Base-by-base conservation (phyloP, 495 filamentous ascomycete genomes). In the Annulohypoxylon stygium region DNA sequence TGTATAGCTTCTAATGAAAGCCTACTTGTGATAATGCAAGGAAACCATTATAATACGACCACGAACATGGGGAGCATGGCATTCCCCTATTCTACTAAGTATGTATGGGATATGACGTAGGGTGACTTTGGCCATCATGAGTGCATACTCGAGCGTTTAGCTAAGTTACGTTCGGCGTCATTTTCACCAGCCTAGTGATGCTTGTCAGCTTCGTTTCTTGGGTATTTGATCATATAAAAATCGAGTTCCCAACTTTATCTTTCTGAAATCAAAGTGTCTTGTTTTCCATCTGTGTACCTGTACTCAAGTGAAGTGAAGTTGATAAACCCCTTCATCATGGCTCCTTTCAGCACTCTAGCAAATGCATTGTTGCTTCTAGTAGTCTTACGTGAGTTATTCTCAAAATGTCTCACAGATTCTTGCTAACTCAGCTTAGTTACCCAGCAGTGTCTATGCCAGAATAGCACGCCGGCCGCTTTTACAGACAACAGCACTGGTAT, bases 401-500 rank as follows among this genome's bases (percentile, higher is more conserved):
- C 25, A 23, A 11, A 1, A 12, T 47, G 7, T 23, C 34, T 25
- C 36, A 39, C 5, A 30, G 20, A 4, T 10, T 60, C 63, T 67
- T 65, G 41, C 71, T 78, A 63, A 78, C 37, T 18, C 26, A 11
- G 47, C 20, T 20, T 39, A 78, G 76, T 76, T 65, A 10, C 72
- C 62, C 70, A 65, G 54, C 62, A 65, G 72, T 78, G 76, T 61
- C 47, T 74, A 37, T 68, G 76, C 16, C 76, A 78, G 48, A 43
- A 20, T 37, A 54, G 65, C 41, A 61, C 70, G 10, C 73, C 76
- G 36, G 74, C 76, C 23, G 30, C 74, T 11, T 80, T 75, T 47
- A 78, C 58, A 23, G 78, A 80, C 51, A 72, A 59, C 30, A 33
- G 71, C n/a, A 80, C 78, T 8, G 77, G 77, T 3, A 80, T 80